phyloP scores from a whole-genome alignment of 179 eudicot species.

The Heliamphora pulchella region DNA sequence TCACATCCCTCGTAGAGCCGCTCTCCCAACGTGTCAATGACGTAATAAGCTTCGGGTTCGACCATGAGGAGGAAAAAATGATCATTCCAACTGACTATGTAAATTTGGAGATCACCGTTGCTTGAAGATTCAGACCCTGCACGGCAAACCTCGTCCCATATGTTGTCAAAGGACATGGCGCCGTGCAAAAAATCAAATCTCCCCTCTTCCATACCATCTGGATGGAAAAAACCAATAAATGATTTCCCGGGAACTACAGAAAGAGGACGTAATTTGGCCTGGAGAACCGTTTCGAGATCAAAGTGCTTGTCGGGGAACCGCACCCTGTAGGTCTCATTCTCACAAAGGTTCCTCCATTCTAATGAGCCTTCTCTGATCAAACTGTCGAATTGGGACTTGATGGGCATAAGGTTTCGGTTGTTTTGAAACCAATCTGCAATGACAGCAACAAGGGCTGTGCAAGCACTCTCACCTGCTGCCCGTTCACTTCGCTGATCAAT shows the following conservation, averaged over 20 bases:
- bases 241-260: slow-evolving; percentile 52
- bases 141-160: slow-evolving; percentile 71
- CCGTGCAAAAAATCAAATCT: slow-evolving; percentile 65
- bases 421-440: slow-evolving; percentile 79
- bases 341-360: slow-evolving; percentile 87
- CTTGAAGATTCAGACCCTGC: slow-evolving; percentile 20
- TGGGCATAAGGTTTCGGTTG: slow-evolving; percentile 59
- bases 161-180: slow-evolving; percentile 74
- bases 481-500: slow-evolving; percentile 82
- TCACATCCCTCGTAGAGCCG: slow-evolving; percentile 80
- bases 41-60: slow-evolving; percentile 64
- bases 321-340: slow-evolving; percentile 42
- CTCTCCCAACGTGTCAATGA: slow-evolving; percentile 81
- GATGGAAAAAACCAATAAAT: slow-evolving; percentile 71
- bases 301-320: slow-evolving; percentile 85
- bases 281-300: slow-evolving; percentile 69
- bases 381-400: slow-evolving; percentile 68
- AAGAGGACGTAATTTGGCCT: slow-evolving; percentile 65
- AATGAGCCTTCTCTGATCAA: slow-evolving; percentile 73
- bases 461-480: slow-evolving; percentile 91
- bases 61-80: slow-evolving; percentile 76
- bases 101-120: slow-evolving; percentile 34
- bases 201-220: slow-evolving; percentile 52
- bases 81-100: slow-evolving; percentile 79
- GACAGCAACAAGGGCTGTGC: slow-evolving; percentile 88